phyloP scores from a whole-genome alignment of 495 filamentous ascomycete genomes.

The Aspergillus sclerotiicarbonarius region DNA sequence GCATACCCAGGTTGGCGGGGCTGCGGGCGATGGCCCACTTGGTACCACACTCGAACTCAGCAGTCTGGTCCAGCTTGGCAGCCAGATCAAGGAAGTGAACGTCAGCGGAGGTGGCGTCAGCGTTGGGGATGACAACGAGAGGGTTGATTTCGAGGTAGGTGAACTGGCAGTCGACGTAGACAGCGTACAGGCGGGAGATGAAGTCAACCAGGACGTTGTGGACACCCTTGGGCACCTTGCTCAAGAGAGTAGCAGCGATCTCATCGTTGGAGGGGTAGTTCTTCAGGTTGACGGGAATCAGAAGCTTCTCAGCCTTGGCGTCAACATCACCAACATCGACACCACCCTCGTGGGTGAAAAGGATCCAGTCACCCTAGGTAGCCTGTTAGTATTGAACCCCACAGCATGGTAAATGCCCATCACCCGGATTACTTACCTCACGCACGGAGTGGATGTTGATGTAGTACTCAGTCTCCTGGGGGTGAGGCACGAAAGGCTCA shows the following conservation, averaged over 20 bases:
- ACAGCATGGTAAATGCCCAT: background rate
- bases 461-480: constrained; percentile 92
- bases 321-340: constrained; percentile 99
- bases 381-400: constrained; percentile 1
- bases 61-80: constrained; percentile 98
- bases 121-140: constrained; percentile 95
- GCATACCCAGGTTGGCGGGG: constrained; percentile 79
- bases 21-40: constrained; percentile 97
- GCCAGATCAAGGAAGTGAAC: constrained; percentile 98
- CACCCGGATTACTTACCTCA: constrained; percentile 61
- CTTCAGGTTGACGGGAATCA: constrained; percentile 92
- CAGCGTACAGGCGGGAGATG: constrained; percentile 88
- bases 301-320: constrained; percentile 95
- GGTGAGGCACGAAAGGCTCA: constrained; percentile 97
- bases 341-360: constrained; percentile 99
- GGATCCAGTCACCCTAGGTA: constrained; percentile 93
- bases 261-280: constrained; percentile 95
- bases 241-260: constrained; percentile 79
- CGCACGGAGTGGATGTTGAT: constrained; percentile 94
- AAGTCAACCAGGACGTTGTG: constrained; percentile 99
- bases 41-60: constrained; percentile 97
- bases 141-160: constrained; percentile 99
- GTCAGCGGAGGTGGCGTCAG: constrained; percentile 82
- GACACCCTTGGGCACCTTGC: constrained; percentile 89
- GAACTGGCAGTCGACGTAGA: constrained; percentile 99